Evolutionary conservation across 768 basidiomycete genomes (phyloP), one percentile per base, ranked within the genome.

Genomic region (Panaeolus papilionaceus): DNA sequence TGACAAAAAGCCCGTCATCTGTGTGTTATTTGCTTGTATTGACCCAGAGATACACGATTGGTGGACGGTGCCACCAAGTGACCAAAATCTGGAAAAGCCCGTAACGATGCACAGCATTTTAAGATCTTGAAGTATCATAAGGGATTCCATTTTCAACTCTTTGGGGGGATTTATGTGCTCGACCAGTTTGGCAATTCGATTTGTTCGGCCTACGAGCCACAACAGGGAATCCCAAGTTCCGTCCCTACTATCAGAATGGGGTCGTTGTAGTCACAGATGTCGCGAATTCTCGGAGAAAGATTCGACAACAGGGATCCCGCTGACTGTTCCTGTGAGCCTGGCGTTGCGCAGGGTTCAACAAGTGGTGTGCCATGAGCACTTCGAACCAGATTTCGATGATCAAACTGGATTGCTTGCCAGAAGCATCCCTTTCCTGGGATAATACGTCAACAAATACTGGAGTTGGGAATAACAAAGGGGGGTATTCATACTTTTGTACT

Each of bases 151-250:
- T 72, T 72, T 69, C 66, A 71, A 74, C 74, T 71, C 67, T 74
- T 78, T 76, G 76, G 78, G 54, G 47, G 77, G 74, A 71, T 78
- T 79, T 79, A 75, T 77, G 78, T 75, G 77, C 76, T 73, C 73
- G 72, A 70, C 26, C 14, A 73, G 72, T 72, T 74, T 77, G 71
- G 70, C 75, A 72, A 69, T 74, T 75, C 68, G 76, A 78, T 78
- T 76, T 76, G 73, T 78, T 81, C 79, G 78, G 79, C 74, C 81
- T 85, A 81, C 81, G 85, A 81, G 82, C 84, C 82, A 82, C 80
- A 85, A 79, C 75, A 75, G 81, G 83, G 78, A 82, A 77, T 47
- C 33, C 80, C 78, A 79, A 80, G 84, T 82, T 83, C 81, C 82
- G 84, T 80, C 75, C 77, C 78, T 75, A 71, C 62, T 62, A 63